A percentile compares a stretch with the other conserved stretches of the same genome.
Evolutionary conservation across 257 asterid species (phyloP).

Genomic region (Rubia yunnanensis): DNA sequence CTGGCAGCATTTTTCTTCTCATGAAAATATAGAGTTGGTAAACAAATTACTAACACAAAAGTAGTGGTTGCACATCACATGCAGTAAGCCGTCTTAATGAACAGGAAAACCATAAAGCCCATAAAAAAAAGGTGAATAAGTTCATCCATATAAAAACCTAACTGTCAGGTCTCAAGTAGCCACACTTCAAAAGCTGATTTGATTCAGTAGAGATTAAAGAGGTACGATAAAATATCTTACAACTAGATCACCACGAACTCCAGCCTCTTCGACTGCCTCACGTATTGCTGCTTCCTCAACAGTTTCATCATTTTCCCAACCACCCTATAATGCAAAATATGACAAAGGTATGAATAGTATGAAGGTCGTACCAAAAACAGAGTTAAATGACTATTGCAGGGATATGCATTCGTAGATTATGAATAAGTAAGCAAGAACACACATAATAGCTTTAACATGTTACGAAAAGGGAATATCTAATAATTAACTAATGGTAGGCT

Average conservation of each 20-base stretch:
- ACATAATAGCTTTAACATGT: not conserved
- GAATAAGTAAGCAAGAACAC: not conserved
- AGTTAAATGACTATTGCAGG: not conserved
- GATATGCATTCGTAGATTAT: not conserved
- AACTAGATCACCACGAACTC: constrained; percentile 82
- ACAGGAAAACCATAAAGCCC: not conserved
- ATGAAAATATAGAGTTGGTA: not conserved
- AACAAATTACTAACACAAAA: not conserved
- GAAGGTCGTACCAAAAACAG: not conserved
- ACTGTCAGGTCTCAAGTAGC: not conserved
- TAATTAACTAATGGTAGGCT: not conserved
- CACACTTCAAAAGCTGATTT: not conserved
- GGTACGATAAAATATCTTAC: constrained; percentile 23
- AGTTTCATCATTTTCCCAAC: constrained; percentile 98
- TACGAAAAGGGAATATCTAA: not conserved
- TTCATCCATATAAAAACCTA: not conserved
- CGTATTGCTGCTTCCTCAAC: constrained; percentile 85
- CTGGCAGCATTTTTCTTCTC: not conserved
- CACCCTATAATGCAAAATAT: constrained; percentile 45
- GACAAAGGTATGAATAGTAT: not conserved
- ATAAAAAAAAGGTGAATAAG: not conserved
- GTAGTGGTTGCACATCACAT: not conserved
- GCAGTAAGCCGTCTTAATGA: not conserved
- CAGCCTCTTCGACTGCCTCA: constrained; percentile 96
- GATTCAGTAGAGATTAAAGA: not conserved